Base-by-base conservation (phyloP, 2,329 filamentous ascomycete genomes). In the Arthroderma sp. region DNA sequence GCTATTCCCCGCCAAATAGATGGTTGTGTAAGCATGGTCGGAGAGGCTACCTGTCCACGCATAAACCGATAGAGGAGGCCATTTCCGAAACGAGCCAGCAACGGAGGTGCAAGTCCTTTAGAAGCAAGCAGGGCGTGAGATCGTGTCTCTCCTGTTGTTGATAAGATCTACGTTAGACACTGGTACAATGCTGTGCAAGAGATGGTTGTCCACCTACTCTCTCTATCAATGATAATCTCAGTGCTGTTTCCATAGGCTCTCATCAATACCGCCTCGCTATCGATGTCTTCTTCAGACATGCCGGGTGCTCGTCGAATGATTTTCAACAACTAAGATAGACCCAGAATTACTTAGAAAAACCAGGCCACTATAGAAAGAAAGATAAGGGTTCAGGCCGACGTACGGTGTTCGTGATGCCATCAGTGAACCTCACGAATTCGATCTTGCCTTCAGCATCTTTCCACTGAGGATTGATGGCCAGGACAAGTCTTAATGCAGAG, bases 371-470 rank as follows among this genome's bases (percentile, higher is more conserved):
- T 10, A 11, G 32, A 8, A 34, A 34, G 32, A 34, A 34, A 34
- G 11, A 9, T 49, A 40, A 36, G 51, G 40, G 38, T 39, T 38
- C 40, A 7, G 48, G 48, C 40, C 39, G 44, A 71, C 73, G 54
- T 66, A 78, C 75, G 52, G 88, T 96, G 67, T 98, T 98, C 53
- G 91, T 98, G 68, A 96, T 98, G 59, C 91, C 91, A 58, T 98
- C 91, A 34, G 87, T 98, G 70, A 96, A 98, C 52, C 84, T 82
- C 53, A 86, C 74, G 60, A 96, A 86, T 58, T 91, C 80, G 56
- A 98, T 74, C 37, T 81, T 76, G 46, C 84, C 83, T 52, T 80
- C 78, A 32, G 75, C 70, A 40, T 75, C 73, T 53, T 79, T 74
- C 91, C 91, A 98, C 56, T 93, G 79, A 7, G 88, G 88, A 48